Base-by-base conservation (phyloP, 352 stramenopile genomes). In the Pythium sukuiense region DNA sequence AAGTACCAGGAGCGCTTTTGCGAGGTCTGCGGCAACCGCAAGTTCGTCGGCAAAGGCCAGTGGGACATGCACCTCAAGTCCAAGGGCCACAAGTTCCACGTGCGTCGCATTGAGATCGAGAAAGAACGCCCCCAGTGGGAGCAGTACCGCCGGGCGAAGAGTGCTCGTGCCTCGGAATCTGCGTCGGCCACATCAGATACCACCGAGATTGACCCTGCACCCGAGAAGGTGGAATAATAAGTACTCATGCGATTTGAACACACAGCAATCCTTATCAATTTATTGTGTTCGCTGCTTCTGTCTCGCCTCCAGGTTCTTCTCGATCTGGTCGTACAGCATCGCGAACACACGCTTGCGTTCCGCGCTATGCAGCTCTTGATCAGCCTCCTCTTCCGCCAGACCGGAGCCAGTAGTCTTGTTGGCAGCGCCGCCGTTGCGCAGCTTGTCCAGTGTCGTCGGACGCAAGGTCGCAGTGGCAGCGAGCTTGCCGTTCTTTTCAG, bases 61-160 rank as follows among this genome's bases (percentile, higher is more conserved):
- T 95, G 87, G 87, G 67, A 69, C 5, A 75, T 82, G 52, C 87
- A 95, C 61, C 68, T 92, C 65, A 61, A 70, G n/a, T 95, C 87
- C 37, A 95, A 95, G 54, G 81, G 84, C 11, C 87, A 95, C 73
- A 85, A 85, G 46, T 93, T 80, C 43, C 83, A 95, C 72, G n/a
- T 93, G 52, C 91, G 90, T 52, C 78, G 86, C 2, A 50, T 91
- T 16, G 72, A 86, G 50, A 77, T 90, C 18, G 74, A 90, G 55
- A 85, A 77, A 56, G 41, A 72, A 12, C 20, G 53, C 2, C 50
- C 63, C 32, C 49, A 68, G 20, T 70, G 54, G 68, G 53, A 66
- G 41, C 53, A 70, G 6, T 41, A 63, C 11, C 64, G 52, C 55
- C n/a, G 45, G 35, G 30, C 58, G 30, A 76, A 73, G 59, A 65